Evolutionary conservation across 768 basidiomycete genomes (phyloP).

Genomic region (Polyporus arcularius): DNA sequence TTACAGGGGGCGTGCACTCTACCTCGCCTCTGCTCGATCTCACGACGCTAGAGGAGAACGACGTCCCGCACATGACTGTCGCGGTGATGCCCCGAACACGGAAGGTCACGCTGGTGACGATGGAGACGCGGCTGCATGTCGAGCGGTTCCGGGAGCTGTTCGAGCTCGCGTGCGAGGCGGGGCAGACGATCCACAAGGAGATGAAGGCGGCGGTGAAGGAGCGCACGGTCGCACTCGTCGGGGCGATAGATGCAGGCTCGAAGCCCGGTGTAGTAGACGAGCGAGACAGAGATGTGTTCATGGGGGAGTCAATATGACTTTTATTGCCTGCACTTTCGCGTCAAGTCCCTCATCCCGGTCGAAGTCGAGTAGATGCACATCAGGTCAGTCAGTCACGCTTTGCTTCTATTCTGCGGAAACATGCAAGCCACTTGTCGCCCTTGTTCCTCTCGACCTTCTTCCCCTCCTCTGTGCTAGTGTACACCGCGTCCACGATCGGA

Average conservation of each 20-base stretch:
- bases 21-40: constrained; percentile 84
- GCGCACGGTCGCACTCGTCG: constrained; percentile 62
- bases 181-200: constrained; percentile 75
- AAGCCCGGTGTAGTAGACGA: constrained; percentile 29
- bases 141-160: constrained; percentile 93
- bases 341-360: background rate
- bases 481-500: constrained; percentile 78
- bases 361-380: background rate
- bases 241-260: constrained; percentile 56
- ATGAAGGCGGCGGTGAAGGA: constrained; percentile 74
- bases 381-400: constrained; percentile 12
- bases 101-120: constrained; percentile 83
- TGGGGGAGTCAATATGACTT: constrained; percentile 20
- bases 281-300: constrained; percentile 24
- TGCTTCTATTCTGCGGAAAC: constrained; percentile 68
- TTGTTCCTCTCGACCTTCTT: constrained; percentile 93
- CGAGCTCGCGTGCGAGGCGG: constrained; percentile 73
- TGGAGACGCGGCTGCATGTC: constrained; percentile 93
- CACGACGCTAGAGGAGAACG: constrained; percentile 86
- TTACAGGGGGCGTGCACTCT: constrained; percentile 80
- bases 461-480: constrained; percentile 91
- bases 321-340: background rate
- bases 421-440: constrained; percentile 91
- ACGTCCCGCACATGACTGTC: constrained; percentile 85
- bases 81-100: constrained; percentile 88